phyloP scores from a whole-genome alignment of 2,329 filamentous ascomycete genomes.

The Alternaria conjuncta region DNA sequence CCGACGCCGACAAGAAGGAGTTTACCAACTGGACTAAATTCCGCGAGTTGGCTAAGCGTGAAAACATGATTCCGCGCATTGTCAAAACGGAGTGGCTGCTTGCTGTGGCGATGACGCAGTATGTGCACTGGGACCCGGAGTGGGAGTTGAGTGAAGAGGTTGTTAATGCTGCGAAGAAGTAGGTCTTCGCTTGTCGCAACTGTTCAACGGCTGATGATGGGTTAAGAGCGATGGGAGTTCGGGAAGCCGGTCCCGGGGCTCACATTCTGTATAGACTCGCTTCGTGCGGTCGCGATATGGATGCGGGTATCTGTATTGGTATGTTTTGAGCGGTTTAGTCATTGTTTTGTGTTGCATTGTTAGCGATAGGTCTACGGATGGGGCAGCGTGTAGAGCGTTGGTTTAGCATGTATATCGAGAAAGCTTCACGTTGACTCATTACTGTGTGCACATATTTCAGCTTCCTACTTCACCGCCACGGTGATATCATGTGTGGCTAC shows the following conservation, averaged over 20 bases:
- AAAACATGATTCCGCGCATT: constrained; percentile 80
- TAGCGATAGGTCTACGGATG: neutral
- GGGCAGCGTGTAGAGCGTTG: neutral
- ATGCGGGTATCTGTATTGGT: neutral
- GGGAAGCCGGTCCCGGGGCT: no score
- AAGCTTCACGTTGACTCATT: neutral
- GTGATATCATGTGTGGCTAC: neutral
- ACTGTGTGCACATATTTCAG: neutral
- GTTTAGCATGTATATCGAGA: neutral
- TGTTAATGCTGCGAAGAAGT: constrained; percentile 30
- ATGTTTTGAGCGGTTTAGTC: neutral
- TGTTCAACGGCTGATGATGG: constrained; percentile 10
- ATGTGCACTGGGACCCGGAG: constrained; percentile 58
- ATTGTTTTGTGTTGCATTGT: neutral
- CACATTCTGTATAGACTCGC: constrained; percentile 9
- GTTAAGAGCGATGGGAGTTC: neutral
- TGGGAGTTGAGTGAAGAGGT: constrained; percentile 46
- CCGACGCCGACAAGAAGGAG: constrained; percentile 69
- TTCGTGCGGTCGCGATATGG: neutral
- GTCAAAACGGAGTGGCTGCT: constrained; percentile 90
- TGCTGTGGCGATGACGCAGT: constrained; percentile 86
- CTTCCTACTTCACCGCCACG: neutral
- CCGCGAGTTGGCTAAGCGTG: constrained; percentile 75
- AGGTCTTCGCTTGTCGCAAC: neutral
- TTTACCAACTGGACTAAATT: constrained; percentile 81